Conservation (phyloP, 2,329 filamentous ascomycete genomes). For the Remersonia thermophila region DNA sequence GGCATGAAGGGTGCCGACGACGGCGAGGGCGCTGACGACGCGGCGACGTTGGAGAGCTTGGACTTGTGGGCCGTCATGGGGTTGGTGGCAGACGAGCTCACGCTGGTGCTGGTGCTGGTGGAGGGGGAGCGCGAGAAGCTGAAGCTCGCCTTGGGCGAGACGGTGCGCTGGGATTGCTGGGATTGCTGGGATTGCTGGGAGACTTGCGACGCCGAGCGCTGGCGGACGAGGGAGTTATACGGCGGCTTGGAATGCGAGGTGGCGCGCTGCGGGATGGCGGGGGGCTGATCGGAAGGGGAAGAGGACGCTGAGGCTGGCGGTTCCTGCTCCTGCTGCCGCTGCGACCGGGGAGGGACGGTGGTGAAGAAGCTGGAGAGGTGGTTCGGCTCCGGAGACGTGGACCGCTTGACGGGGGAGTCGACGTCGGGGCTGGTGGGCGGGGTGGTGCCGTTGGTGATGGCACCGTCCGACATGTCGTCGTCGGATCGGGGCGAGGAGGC, state of each 20-base stretch:
- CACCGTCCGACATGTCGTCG: conserved; percentile 57
- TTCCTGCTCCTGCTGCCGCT: conserved; percentile 21
- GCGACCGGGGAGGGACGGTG: conserved; percentile 19
- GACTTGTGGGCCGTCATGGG: conserved; percentile 16
- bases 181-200: conserved; percentile 45
- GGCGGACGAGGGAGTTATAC: conserved; percentile 54
- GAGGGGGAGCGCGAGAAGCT: conserved; percentile 46
- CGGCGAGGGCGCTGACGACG: conserved; percentile 17
- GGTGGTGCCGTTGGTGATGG: conserved; percentile 43
- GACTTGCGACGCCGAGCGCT: conserved; percentile 33
- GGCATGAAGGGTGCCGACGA: conserved; percentile 1
- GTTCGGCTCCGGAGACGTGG: conserved; percentile 48
- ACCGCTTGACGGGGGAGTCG: conserved; percentile 29
- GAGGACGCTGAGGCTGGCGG: conserved; percentile 24
- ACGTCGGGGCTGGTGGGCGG: conserved; percentile 58
- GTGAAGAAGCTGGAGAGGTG: conserved; percentile 57
- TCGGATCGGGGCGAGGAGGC: conserved; percentile 43
- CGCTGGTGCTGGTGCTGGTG: conserved; percentile 34
- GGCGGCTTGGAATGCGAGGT: conserved; percentile 79
- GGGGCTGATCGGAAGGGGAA: conserved; percentile 31
- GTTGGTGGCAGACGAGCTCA: conserved; percentile 29
- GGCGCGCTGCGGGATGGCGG: conserved; percentile 63
- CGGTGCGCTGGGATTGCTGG: conserved; percentile 37
- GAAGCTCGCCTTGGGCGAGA: conserved; percentile 45
- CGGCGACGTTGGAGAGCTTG: conserved; percentile 17